Base-by-base conservation (phyloP, 331 rosid species). In the Erythrophleum ivorense region DNA sequence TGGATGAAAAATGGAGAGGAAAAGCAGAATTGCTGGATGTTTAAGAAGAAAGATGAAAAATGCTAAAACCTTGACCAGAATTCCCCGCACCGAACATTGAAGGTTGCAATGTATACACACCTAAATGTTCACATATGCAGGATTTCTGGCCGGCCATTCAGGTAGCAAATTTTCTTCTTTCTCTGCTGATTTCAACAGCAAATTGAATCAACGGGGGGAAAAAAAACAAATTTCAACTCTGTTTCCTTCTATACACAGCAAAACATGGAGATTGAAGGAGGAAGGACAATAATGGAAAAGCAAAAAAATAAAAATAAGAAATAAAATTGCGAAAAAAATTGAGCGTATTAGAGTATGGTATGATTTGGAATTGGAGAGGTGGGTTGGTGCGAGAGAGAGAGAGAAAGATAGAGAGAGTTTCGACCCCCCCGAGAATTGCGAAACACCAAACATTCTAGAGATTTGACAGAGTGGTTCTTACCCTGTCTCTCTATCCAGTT, bases 261-360 rank as follows among this genome's bases (percentile, higher is more conserved):
- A 80, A 60, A 60, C 69, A 45, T 53, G 65, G 73, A 76, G 82
- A 67, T 54, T 36, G 81, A 78, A 79, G 71, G 73, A 16, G 38
- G 79, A 77, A 73, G 91, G 83, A 81, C 91, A 85, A n/a, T 38
- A 84, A 80, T 9, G 92, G 94, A 89, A 90, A 84, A 75, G 31
- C 34, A 3, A 41, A 77, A 77, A 77, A 78, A 49, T 15, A 9
- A 2, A 4, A n/a, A n/a, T 2, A 63, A 14, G 58, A 10, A 29
- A 29, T 7, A 10, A 58, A 31, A 63, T 12, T 29, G 68, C 9
- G 41, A 76, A 53, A 81, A 81, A 75, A 66, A 81, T 9, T 9
- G 66, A 71, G 71, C 80, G 85, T 52, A 74, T 67, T 85, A 24
- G 72, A 82, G 75, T 50, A 76, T 48, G 75, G 60, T 62, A 55